Base-by-base conservation (phyloP, 106 monocot genomes). In the Dactylorhiza incarnata region DNA sequence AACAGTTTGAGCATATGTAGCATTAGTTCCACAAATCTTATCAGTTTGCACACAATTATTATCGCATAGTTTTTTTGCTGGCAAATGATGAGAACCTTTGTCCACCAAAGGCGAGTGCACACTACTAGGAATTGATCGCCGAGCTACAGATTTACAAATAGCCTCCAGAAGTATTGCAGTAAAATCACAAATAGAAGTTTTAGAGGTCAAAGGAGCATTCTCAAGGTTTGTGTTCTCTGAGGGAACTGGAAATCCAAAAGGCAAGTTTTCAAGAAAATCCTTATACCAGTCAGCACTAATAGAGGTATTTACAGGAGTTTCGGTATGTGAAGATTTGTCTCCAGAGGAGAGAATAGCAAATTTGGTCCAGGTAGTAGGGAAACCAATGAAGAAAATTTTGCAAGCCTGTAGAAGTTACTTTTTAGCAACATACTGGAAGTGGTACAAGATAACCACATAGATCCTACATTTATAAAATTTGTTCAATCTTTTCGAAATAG, bases 321-420 rank as follows among this genome's bases (percentile, higher is more conserved):
- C 49, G 49, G 22, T 15, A 72, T 20, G 5, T 10, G 48, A 48
- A 1, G 48, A 22, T 72, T 49, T 72, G 12, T 44, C 19, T 2
- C 49, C 5, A 23, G 49, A 72, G 12, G 72, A 72, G 10, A 7
- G 48, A 72, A 9, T 49, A 16, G 23, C 49, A 49, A 22, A 22
- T 23, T 72, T 44, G 22, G 49, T 44, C 72, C 72, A 72, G 20
- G 72, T 72, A 22, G 49, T 72, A 72, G 72, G 72, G 16, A 72
- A 72, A 9, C 72, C 72, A 72, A 22, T 10, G 22, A 72, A 72
- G 49, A 72, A 72, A 12, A 15, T 49, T 72, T 44, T 72, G 49
- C 72, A 72, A 49, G 19, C 72, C 72, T 72, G 72, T 44, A 70
- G 5, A 9, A 66, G 66, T 66, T 37, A 26, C 6, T 19, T 69